These are phyloP conservation scores for Exophiala aquamarina DNA, from an alignment of 2,329 filamentous ascomycete species.

Conservation along the genomic window DNA sequence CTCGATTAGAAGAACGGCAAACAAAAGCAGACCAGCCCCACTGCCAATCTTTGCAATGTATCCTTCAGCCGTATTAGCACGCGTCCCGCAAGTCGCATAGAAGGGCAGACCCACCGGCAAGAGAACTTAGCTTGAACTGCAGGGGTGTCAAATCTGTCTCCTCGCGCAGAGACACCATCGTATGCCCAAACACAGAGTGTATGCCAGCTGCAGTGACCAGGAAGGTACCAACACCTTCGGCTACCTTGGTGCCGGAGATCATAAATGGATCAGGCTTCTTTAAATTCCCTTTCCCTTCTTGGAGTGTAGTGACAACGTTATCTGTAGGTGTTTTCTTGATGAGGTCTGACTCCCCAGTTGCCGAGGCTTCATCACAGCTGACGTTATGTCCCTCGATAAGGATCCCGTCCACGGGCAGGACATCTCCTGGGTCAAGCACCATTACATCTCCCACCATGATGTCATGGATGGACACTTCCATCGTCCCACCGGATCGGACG, in stretches of 20 bases:
- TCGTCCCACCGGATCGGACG: conserved; percentile 69
- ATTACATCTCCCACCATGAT: conserved; percentile 73
- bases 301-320: conserved; percentile 64
- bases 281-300: conserved; percentile 58
- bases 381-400: conserved; percentile 66
- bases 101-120: too few species aligned
- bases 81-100: too few species aligned
- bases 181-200: conserved; percentile 74
- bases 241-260: conserved; percentile 74
- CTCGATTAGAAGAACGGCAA: conserved; percentile 76
- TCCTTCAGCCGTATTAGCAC: too few species aligned
- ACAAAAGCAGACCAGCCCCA: conserved; percentile 71
- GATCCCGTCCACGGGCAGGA: conserved; percentile 71
- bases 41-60: conserved; percentile 77
- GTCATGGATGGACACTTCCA: conserved; percentile 69
- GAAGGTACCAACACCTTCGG: conserved; percentile 73
- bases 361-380: conserved; percentile 72
- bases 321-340: conserved; percentile 66
- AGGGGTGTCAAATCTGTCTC: conserved; percentile 76
- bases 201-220: conserved; percentile 73
- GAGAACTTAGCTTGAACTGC: conserved; percentile 72
- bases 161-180: conserved; percentile 74
- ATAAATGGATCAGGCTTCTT: conserved; percentile 77
- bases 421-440: conserved; percentile 70
- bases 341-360: conserved; percentile 73